Evolutionary conservation across 2,329 filamentous ascomycete species (phyloP), one percentile per base, ranked within the genome.

Genomic region (Xylariales sp.): DNA sequence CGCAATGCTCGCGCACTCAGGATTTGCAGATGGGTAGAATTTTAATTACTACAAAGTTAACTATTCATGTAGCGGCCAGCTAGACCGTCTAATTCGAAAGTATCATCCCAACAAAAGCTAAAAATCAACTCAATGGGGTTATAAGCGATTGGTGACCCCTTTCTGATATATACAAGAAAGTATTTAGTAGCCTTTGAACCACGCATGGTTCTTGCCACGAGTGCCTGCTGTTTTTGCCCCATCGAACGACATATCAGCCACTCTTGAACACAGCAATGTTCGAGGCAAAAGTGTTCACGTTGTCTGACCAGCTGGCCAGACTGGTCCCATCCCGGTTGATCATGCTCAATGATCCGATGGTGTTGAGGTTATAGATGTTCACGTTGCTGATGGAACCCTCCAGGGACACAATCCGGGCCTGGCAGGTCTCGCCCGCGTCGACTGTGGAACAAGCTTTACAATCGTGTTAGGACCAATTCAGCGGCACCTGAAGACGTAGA

Each of bases 281-380:
- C 31, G 58, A 40, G 2, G 57, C 49, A 48, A 46, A 61, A 7
- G 56, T 53, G 38, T 60, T 60, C 35, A 55, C 50, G 42, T 61
- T 60, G 46, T 60, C 58, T 25, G 45, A 8, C 54, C 56, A 59
- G 24, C 42, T 54, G 8, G 59, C 58, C 4, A 60, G 15, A 44
- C 56, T 58, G 19, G 25, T 43, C 21, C 57, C 59, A 36, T 61
- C 56, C n/a, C 38, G 31, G 38, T 55, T 62, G 25, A 67, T 48
- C 65, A 69, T 67, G 45, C 57, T 59, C 14, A 54, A 46, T 7
- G 62, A 61, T 8, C 68, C 70, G 31, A 73, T 65, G 2, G 69
- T 73, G 55, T 70, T 71, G 38, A 73, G 60, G 41, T 68, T 66
- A 48, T 69, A 70, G 43, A 73, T 56, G 42, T 63, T 59, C 31